phyloP scores from a whole-genome alignment of 2,329 filamentous ascomycete species.

The Sphaerostilbella broomeana region DNA sequence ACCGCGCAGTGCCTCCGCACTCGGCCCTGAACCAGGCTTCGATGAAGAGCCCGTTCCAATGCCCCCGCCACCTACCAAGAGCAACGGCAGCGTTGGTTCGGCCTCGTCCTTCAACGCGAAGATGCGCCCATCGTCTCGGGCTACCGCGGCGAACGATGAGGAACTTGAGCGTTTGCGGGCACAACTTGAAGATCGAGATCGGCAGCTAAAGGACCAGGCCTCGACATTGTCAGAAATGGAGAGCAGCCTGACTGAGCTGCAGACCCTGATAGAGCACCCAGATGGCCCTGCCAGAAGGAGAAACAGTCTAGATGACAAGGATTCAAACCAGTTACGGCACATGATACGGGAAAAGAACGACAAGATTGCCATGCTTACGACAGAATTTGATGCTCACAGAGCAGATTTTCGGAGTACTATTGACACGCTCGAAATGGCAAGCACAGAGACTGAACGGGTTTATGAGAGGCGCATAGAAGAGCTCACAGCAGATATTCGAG shows the following conservation, averaged over 20 bases:
- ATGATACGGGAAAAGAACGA: slow-evolving; percentile 92
- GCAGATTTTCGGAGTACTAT: slow-evolving; percentile 96
- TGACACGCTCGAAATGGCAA: slow-evolving; percentile 91
- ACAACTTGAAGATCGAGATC: slow-evolving; percentile 77
- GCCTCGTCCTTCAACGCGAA: slow-evolving; percentile 49
- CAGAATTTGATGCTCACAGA: slow-evolving; percentile 89
- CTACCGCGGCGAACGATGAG: slow-evolving; percentile 54
- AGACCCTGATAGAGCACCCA: slow-evolving; percentile 57
- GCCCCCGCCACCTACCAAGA: slow-evolving; percentile 44
- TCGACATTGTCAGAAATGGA: slow-evolving; percentile 84
- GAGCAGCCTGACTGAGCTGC: slow-evolving; percentile 71
- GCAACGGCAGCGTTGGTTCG: slow-evolving; percentile 49
- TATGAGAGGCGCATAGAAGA: slow-evolving; percentile 92
- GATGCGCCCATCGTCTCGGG: slow-evolving; percentile 46
- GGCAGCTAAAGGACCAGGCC: slow-evolving; percentile 82
- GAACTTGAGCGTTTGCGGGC: slow-evolving; percentile 67
- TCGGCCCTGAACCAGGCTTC: slow-evolving; percentile 45
- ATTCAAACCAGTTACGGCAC: slow-evolving; percentile 69
- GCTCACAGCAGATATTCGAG: slow-evolving; percentile 73
- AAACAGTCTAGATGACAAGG: slow-evolving; percentile 58
- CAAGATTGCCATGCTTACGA: slow-evolving; percentile 85
- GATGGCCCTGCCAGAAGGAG: slow-evolving; percentile 36
- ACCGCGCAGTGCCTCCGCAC: slow-evolving; percentile 53
- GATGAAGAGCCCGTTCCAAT: slow-evolving; percentile 54
- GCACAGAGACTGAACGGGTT: slow-evolving; percentile 88